Percentiles rank a stretch among this genome's conserved stretches.
Conservation (phyloP, 108 stramenopile species). For the Mayamaea pseudoterrestris region DNA sequence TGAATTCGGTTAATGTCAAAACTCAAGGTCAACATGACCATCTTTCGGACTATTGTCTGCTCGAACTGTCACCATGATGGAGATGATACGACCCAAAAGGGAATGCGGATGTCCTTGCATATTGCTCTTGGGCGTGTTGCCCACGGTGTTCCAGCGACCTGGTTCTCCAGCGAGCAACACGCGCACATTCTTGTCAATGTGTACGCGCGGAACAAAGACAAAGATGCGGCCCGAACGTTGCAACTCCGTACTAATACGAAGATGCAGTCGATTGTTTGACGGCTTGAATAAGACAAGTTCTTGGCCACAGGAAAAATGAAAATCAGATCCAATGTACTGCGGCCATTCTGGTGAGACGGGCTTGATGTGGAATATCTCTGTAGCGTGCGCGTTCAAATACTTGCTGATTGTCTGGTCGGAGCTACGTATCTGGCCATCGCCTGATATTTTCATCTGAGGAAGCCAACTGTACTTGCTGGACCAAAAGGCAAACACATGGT, state of each 20-base stretch:
- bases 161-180: constrained; percentile 34
- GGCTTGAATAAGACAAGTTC: constrained; percentile 52
- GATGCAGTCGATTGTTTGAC: constrained; percentile 11
- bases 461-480: constrained; percentile 67
- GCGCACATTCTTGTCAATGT: constrained; percentile 19
- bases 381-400: constrained; percentile 54
- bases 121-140: constrained; percentile 30
- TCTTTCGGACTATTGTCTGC: constrained; percentile 30
- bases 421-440: constrained; percentile 9
- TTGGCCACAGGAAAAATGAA: constrained; percentile 86
- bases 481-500: constrained; percentile 83
- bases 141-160: constrained; percentile 34
- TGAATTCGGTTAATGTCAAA: no score
- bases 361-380: constrained; percentile 77
- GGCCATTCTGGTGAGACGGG: constrained; percentile 54
- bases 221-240: constrained; percentile 48
- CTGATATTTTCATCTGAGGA: constrained; percentile 5
- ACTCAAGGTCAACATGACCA: constrained; percentile 23
- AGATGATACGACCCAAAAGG: constrained; percentile 34
- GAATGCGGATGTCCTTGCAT: constrained; percentile 2
- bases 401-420: constrained; percentile 38
- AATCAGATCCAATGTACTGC: constrained; percentile 81
- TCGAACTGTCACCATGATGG: constrained; percentile 24
- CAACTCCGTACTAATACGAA: constrained; percentile 43
- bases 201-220: constrained; percentile 36